Evolutionary conservation across 2,329 filamentous ascomycete species (phyloP).

Genomic region (Sporothrix globosa): DNA sequence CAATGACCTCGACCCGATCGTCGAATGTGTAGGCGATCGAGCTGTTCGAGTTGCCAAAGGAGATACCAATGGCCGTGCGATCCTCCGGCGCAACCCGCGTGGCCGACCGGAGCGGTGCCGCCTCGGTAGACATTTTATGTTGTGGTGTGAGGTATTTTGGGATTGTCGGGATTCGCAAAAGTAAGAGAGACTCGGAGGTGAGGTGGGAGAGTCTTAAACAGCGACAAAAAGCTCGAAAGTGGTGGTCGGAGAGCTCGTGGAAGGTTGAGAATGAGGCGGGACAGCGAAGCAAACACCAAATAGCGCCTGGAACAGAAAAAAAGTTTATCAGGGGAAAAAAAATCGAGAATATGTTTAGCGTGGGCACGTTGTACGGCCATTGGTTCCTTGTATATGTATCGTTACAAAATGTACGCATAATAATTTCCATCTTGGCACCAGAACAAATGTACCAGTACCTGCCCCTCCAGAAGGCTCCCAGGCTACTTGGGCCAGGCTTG

Average conservation of each 20-base stretch:
- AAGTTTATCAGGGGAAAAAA: slow-evolving; percentile 28
- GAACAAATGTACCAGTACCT: not conserved
- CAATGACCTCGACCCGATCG: slow-evolving; percentile 96
- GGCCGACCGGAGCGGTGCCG: slow-evolving; percentile 23
- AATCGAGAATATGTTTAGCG: slow-evolving; percentile 22
- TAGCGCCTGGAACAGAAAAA: slow-evolving; percentile 20
- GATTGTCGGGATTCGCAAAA: not conserved
- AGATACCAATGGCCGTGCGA: slow-evolving; percentile 83
- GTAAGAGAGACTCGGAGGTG: not conserved
- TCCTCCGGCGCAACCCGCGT: slow-evolving; percentile 53
- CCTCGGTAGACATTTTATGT: slow-evolving; percentile 33
- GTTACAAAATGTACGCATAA: not conserved
- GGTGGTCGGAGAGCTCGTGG: slow-evolving; percentile 13
- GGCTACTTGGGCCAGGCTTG: not conserved
- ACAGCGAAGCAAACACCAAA: slow-evolving; percentile 14
- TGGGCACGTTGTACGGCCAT: slow-evolving; percentile 24
- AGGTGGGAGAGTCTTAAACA: not conserved
- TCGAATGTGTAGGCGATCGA: slow-evolving; percentile 93
- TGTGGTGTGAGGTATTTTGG: not conserved
- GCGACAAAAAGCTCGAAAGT: not conserved
- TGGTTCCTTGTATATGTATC: slow-evolving; percentile 8
- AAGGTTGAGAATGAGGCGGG: slow-evolving; percentile 1
- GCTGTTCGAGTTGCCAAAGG: slow-evolving; percentile 98
- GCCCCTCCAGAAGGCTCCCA: slow-evolving; percentile 23
- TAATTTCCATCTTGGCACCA: not conserved